Evolutionary conservation across 805 yeast species (phyloP).

Genomic region (Myxozyma mucilagina): DNA sequence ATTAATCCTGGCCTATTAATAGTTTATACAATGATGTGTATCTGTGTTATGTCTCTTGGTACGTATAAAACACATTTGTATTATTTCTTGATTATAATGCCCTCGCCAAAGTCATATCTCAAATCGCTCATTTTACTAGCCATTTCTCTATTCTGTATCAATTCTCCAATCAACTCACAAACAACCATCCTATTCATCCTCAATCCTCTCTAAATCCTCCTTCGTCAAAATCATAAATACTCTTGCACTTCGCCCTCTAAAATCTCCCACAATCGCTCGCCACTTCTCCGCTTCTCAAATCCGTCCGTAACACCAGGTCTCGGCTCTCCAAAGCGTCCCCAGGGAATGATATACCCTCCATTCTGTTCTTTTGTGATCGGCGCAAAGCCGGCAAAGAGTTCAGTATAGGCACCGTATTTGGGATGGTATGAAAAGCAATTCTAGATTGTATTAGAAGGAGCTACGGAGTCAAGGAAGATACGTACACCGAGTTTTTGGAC

Average conservation of each 20-base stretch:
- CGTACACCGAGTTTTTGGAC: conserved; percentile 24
- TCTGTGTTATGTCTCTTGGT: too few species aligned
- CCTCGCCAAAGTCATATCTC: too few species aligned
- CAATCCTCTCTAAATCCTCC: too few species aligned
- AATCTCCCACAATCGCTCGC: conserved; percentile 42
- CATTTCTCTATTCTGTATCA: too few species aligned
- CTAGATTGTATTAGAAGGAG: conserved; percentile 5
- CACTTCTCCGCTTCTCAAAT: conserved; percentile 26
- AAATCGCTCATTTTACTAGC: too few species aligned
- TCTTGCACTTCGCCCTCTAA: conserved; percentile 37
- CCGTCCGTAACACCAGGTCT: conserved; percentile 14
- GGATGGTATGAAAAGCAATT: conserved; percentile 30
- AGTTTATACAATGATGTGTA: too few species aligned
- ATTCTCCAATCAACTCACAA: too few species aligned
- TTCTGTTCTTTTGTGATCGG: conserved; percentile 42
- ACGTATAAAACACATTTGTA: too few species aligned
- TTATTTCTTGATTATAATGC: too few species aligned
- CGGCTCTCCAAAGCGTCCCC: conserved; percentile 44
- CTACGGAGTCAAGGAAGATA: background rate
- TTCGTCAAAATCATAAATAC: background rate
- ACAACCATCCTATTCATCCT: too few species aligned
- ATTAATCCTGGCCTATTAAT: too few species aligned
- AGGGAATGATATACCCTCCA: conserved; percentile 47
- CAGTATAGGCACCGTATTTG: conserved; percentile 48
- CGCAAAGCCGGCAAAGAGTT: conserved; percentile 46